Evolutionary conservation across 1,284 basidiomycete genomes (phyloP).

Genomic region (Cryptococcus wingfieldii): DNA sequence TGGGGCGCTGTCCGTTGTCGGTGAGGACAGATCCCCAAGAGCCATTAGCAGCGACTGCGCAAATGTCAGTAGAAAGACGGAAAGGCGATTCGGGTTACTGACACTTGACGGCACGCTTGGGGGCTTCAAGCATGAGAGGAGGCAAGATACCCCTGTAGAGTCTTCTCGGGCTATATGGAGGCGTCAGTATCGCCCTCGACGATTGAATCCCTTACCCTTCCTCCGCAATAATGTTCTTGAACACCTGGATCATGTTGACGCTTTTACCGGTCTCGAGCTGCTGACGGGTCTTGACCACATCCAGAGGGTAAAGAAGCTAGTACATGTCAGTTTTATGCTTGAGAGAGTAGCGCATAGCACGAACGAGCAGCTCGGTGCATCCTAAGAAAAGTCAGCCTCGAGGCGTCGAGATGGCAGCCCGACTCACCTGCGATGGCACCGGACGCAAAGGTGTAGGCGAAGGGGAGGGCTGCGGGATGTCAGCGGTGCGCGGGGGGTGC

Average conservation of each 20-base stretch:
- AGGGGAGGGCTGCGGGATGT: constrained; percentile 63
- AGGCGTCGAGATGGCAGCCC: constrained; percentile 36
- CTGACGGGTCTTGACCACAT: constrained; percentile 88
- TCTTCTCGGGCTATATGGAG: constrained; percentile 60
- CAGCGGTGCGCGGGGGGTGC: neutral
- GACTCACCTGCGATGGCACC: constrained; percentile 75
- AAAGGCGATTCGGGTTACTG: constrained; percentile 45
- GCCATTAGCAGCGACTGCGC: constrained; percentile 50
- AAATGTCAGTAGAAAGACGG: constrained; percentile 8
- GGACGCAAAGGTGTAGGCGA: constrained; percentile 79
- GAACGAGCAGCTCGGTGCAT: constrained; percentile 73
- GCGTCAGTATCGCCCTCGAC: neutral
- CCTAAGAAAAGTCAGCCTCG: constrained; percentile 27
- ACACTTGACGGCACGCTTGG: constrained; percentile 97
- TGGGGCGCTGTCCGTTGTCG: constrained; percentile 64
- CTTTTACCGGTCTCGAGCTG: constrained; percentile 83
- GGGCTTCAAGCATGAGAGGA: constrained; percentile 91
- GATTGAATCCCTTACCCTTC: constrained; percentile 57
- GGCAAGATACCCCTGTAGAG: constrained; percentile 93
- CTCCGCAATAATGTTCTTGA: constrained; percentile 64
- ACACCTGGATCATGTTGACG: constrained; percentile 67
- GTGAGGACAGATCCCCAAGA: constrained; percentile 76
- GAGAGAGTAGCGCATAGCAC: constrained; percentile 53
- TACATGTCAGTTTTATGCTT: constrained; percentile 17
- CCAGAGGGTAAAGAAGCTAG: constrained; percentile 37